These are phyloP conservation scores for Geum urbanum DNA, from an alignment of 306 rosid species.

Conservation along the genomic window DNA sequence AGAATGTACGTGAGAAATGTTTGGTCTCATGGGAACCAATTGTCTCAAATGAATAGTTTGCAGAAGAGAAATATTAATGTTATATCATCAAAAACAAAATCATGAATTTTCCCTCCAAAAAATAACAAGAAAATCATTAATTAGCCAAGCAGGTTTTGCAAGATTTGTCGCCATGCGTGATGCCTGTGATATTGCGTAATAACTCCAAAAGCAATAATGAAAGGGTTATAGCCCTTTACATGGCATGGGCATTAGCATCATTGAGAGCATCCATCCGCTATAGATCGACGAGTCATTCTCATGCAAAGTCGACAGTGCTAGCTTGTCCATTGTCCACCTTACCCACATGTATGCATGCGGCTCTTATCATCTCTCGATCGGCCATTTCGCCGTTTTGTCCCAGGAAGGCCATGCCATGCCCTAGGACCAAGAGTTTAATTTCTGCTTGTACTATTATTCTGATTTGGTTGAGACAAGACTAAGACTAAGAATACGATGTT, in stretches of 20 bases:
- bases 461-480: no score
- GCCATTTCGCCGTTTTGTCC: not conserved
- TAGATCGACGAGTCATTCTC: not conserved
- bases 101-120: no score
- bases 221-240: not conserved
- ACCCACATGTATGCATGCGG: not conserved
- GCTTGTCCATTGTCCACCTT: not conserved
- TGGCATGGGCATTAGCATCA: not conserved
- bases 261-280: constrained; percentile 1
- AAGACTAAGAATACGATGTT: no score
- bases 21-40: no score
- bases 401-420: not conserved
- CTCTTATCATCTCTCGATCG: not conserved
- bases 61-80: no score
- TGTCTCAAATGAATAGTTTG: no score
- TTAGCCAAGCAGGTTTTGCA: not conserved
- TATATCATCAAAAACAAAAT: no score
- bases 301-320: not conserved
- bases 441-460: no score
- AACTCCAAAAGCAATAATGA: not conserved
- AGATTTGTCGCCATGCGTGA: not conserved
- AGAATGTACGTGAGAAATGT: no score
- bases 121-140: not conserved
- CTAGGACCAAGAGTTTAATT: not conserved
- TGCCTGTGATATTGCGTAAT: not conserved